A percentile compares a stretch with the other conserved stretches of the same genome.
phyloP scores from a whole-genome alignment of 2,329 filamentous ascomycete genomes.

The Tricladium varicosporioides region DNA sequence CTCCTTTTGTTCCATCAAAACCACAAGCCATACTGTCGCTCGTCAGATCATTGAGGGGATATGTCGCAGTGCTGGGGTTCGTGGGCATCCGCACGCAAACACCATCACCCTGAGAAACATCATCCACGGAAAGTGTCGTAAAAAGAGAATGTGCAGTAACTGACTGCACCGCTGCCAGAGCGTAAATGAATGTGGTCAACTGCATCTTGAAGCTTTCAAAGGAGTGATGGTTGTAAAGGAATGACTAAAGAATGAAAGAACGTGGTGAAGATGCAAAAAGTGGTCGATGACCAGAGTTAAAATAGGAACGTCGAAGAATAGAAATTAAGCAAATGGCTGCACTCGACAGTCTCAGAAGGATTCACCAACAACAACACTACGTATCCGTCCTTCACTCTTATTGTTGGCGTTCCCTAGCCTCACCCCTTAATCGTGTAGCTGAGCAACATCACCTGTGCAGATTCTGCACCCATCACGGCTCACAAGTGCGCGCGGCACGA shows the following conservation, averaged over 20 bases:
- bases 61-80: slow-evolving; percentile 49
- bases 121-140: slow-evolving; percentile 62
- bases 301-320: neutral
- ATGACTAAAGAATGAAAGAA: neutral
- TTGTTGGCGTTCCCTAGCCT: neutral
- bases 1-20: slow-evolving; percentile 49
- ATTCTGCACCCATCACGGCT: neutral
- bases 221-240: neutral
- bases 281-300: neutral
- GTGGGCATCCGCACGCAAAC: slow-evolving; percentile 68
- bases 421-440: neutral
- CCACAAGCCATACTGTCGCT: slow-evolving; percentile 70
- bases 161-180: slow-evolving; percentile 19
- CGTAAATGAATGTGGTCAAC: slow-evolving; percentile 6
- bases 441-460: neutral
- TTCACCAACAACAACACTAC: no score
- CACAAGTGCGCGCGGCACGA: neutral
- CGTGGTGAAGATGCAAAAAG: neutral
- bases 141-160: slow-evolving; percentile 59
- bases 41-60: slow-evolving; percentile 55
- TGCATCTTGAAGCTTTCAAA: slow-evolving; percentile 1
- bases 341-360: neutral
- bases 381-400: neutral
- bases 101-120: slow-evolving; percentile 64
- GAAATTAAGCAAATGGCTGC: neutral